Evolutionary conservation across 768 basidiomycete genomes (phyloP).

Genomic region (Lactifluus hygrophoroides): DNA sequence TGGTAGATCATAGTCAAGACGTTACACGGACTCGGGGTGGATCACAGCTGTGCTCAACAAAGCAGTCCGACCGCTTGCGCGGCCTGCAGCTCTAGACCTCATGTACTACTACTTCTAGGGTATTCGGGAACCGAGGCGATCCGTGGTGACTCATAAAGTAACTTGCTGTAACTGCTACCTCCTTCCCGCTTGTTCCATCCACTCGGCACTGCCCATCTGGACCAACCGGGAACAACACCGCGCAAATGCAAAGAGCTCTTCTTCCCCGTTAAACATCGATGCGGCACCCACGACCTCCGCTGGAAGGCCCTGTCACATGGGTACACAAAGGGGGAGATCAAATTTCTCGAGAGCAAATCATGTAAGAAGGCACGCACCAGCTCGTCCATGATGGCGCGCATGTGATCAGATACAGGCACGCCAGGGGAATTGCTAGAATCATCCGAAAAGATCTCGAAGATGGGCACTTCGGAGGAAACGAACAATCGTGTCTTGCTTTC

Average conservation of each 20-base stretch:
- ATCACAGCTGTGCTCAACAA: neutral
- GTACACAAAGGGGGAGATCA: neutral
- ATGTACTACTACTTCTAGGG: neutral
- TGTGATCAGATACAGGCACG: constrained; percentile 61
- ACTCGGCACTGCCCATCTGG: constrained; percentile 87
- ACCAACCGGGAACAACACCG: constrained; percentile 83
- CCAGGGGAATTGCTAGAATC: constrained; percentile 33
- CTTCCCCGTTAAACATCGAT: constrained; percentile 92
- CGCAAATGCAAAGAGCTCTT: constrained; percentile 96
- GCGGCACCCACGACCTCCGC: constrained; percentile 69
- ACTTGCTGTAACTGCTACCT: neutral
- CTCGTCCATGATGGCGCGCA: constrained; percentile 93
- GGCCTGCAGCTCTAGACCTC: neutral
- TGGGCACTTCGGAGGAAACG: constrained; percentile 86
- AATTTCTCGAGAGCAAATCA: constrained; percentile 3
- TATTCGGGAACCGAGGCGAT: neutral
- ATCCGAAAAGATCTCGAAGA: constrained; percentile 84
- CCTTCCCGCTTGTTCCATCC: constrained; percentile 46
- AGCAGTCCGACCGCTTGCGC: neutral
- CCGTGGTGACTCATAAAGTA: no score
- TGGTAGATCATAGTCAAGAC: no score
- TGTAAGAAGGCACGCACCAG: constrained; percentile 44
- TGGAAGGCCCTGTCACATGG: constrained; percentile 55
- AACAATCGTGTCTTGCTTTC: constrained; percentile 93
- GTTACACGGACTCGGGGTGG: neutral